A percentile compares a stretch with the other conserved stretches of the same genome.
Evolutionary conservation across 2,329 filamentous ascomycete genomes (phyloP).

Genomic region (Plectosphaerella sp.): DNA sequence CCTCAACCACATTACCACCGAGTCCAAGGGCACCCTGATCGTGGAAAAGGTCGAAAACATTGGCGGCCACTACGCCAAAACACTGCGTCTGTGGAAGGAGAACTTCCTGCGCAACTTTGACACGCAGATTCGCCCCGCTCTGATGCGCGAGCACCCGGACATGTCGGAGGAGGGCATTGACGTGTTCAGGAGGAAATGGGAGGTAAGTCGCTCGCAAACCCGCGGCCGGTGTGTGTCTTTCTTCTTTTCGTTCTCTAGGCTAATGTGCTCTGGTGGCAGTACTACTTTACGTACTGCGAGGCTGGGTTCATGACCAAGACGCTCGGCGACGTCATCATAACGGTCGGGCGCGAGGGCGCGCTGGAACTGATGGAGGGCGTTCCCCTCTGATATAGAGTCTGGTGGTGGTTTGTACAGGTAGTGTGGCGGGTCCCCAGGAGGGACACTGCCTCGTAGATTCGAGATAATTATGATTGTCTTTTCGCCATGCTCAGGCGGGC

Average conservation of each 20-base stretch:
- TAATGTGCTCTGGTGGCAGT: conserved; percentile 32
- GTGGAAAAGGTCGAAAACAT: conserved; percentile 68
- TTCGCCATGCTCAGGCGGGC: conserved; percentile 1
- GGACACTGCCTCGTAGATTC: too few relatives aligned
- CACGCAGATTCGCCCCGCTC: conserved; percentile 51
- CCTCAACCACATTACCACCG: conserved; percentile 53
- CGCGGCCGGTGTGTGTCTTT: too few relatives aligned
- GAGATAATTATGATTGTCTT: too few relatives aligned
- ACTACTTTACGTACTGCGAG: conserved; percentile 74
- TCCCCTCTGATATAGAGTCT: conserved; percentile 43
- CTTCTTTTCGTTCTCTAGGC: conserved; percentile 6
- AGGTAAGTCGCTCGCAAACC: conserved; percentile 36
- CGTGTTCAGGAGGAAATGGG: conserved; percentile 68
- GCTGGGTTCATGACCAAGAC: conserved; percentile 70
- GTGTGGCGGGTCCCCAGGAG: too few relatives aligned
- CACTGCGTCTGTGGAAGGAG: conserved; percentile 64
- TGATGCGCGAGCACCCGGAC: conserved; percentile 51
- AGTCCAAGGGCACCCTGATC: conserved; percentile 57
- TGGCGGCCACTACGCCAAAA: conserved; percentile 68
- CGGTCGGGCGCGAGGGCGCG: conserved; percentile 60
- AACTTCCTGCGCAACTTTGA: conserved; percentile 62
- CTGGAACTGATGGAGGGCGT: conserved; percentile 67
- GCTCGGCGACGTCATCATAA: conserved; percentile 68
- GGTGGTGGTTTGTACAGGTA: too few relatives aligned
- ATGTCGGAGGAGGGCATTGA: conserved; percentile 60